A percentile compares a stretch with the other conserved stretches of the same genome.
These are phyloP conservation scores for Moricandia arvensis DNA, from an alignment of 345 rosid genomes.

Conservation along the genomic window DNA sequence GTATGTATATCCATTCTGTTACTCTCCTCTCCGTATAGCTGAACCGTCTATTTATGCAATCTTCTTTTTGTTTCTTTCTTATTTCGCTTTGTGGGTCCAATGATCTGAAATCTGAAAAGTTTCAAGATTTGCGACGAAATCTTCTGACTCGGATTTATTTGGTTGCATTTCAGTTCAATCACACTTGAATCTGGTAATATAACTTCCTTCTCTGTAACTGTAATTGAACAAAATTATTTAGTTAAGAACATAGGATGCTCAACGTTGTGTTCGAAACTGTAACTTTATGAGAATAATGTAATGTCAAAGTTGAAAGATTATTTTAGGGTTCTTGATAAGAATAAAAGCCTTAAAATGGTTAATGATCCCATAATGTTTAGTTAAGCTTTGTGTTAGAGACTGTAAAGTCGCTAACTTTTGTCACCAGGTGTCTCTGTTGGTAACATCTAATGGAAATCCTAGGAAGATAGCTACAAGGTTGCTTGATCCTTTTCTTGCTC, in stretches of 20 bases:
- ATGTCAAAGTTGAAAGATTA: no score
- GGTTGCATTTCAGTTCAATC: slow-evolving; percentile 89
- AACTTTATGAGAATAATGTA: no score
- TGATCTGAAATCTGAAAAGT: slow-evolving; percentile 30
- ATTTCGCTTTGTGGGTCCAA: not conserved
- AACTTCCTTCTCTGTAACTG: not conserved
- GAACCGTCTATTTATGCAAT: slow-evolving; percentile 26
- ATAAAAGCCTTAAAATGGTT: not conserved
- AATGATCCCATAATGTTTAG: not conserved
- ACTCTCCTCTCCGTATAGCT: not conserved
- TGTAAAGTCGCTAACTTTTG: not conserved
- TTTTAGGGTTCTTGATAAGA: no score
- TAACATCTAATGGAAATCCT: slow-evolving; percentile 69
- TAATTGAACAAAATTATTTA: not conserved
- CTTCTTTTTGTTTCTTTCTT: not conserved
- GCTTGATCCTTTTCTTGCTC: slow-evolving; percentile 85
- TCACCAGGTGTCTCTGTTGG: slow-evolving; percentile 76
- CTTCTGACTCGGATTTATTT: slow-evolving; percentile 75
- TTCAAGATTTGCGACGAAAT: slow-evolving; percentile 58
- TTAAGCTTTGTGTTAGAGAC: not conserved
- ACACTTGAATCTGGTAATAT: slow-evolving; percentile 82
- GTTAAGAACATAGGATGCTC: no score
- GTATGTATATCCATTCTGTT: not conserved
- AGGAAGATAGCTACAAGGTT: slow-evolving; percentile 87
- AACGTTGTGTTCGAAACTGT: no score